Base-by-base conservation (phyloP, 768 basidiomycete genomes). In the Thelephora ganbajun region DNA sequence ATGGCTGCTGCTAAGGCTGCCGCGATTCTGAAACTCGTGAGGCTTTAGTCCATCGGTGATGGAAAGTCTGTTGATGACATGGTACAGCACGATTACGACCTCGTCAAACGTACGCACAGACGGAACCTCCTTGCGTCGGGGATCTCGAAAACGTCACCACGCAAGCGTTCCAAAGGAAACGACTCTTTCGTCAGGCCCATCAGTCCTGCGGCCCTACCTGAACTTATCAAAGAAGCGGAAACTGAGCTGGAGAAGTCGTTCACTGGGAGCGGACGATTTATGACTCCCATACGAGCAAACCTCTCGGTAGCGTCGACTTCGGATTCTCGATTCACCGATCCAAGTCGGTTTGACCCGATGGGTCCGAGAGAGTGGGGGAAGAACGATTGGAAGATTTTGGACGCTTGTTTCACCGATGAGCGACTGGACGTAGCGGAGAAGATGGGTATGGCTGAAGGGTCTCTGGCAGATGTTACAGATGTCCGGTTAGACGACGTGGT, bases 1-100 rank as follows among this genome's bases (percentile, higher is more conserved):
- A 71, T 73, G 50, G 88, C 88, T 14, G 92, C 92, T 42, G 92
- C 91, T 2, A 69, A 87, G 43, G 92, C 91, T n/a, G 91, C 88
- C 33, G 92, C 92, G 0, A 92, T 96, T 50, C 68, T 96, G 55
- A 90, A 85, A 63, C 74, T 87, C 71, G 89, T 88, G 44, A n/a
- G 77, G 61, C 11, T 1, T 19, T 5, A 16, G 2, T 2, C n/a
- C 13, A 39, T 47, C 43, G 13, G 16, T 48, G 11, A 48, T 19
- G 12, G n/a, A 30, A 35, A 47, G 46, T 34, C n/a, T 51, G 6
- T 39, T 35, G n/a, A 48, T 18, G 30, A 46, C 39, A 43, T 6
- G 35, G 16, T 48, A n/a, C 50, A 89, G 83, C 82, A 93, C 56
- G 82, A 92, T 62, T 85, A 88, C 54, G 90, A 93, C 55, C 84